phyloP scores from a whole-genome alignment of 1,139 yeast genomes.

The Hansenula lynferdii region DNA sequence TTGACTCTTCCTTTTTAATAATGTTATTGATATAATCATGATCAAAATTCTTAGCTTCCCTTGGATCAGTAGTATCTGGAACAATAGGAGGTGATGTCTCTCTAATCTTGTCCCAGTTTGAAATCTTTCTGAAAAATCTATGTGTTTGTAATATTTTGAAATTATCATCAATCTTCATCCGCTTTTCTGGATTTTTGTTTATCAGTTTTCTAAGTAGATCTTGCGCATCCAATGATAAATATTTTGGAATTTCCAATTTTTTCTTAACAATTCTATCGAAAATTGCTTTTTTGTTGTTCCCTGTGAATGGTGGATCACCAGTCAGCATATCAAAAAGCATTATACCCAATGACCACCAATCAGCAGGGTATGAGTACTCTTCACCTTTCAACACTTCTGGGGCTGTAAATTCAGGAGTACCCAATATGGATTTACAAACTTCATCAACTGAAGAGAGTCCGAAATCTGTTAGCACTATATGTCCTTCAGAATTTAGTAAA shows the following conservation, averaged over 20 bases:
- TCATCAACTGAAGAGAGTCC: constrained; percentile 67
- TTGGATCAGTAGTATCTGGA: constrained; percentile 79
- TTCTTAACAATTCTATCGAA: constrained; percentile 71
- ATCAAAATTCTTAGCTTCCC: constrained; percentile 87
- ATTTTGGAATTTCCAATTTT: constrained; percentile 68
- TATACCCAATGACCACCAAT: constrained; percentile 98
- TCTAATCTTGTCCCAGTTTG: constrained; percentile 63
- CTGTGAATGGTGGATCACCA: constrained; percentile 92
- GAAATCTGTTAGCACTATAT: constrained; percentile 84
- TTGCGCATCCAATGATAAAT: constrained; percentile 74
- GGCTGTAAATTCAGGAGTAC: constrained; percentile 95
- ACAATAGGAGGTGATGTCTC: constrained; percentile 51
- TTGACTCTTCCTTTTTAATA: constrained; percentile 4
- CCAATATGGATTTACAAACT: constrained; percentile 55
- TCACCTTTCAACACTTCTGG: constrained; percentile 88
- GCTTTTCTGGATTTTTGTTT: constrained; percentile 66
- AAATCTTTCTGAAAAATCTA: constrained; percentile 71
- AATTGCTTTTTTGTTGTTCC: constrained; percentile 72
- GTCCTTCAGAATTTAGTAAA: constrained; percentile 72
- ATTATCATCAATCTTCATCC: constrained; percentile 72
- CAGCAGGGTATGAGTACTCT: constrained; percentile 79
- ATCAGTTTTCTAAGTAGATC: constrained; percentile 70
- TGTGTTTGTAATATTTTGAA: constrained; percentile 62
- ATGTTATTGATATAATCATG: constrained; percentile 63
- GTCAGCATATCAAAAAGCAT: constrained; percentile 80